Evolutionary conservation across 1,139 yeast species (phyloP), one percentile per base, ranked within the genome.

Genomic region (Magnusiomyces ingens): DNA sequence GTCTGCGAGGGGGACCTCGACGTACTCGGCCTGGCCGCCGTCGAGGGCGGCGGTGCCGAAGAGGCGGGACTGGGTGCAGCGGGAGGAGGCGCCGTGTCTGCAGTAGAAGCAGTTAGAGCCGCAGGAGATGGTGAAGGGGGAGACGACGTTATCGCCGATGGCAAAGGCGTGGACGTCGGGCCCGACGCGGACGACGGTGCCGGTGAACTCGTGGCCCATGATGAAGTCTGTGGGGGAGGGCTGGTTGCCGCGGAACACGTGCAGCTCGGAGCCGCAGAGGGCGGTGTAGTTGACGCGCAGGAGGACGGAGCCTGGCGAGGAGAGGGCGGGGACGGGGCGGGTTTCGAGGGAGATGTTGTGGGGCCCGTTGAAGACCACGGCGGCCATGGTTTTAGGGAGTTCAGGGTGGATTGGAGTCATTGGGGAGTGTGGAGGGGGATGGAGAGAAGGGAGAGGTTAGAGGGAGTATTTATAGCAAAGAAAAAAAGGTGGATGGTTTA

Each of bases 181-280:
- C 2, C 95, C 95, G 40, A 84, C 77, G 60, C 83, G 82, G 22
- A 77, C 79, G 46, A 88, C 82, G 21, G 79, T 71, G 44, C 95
- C 96, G 4, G 91, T 73, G 17, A 87, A 80, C 64, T 85, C 93
- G 65, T 85, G 93, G 35, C 93, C 93, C 59, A 85, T 73, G 18
- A 84, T 85, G 84, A 69, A 5, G 76, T 82, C 40, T 67, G 71
- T 57, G 74, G 81, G 5, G 79, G 81, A 26, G 68, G 59, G 45
- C 63, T 59, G 60, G 77, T 78, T 78, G 4, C 85, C 86, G 21
- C 86, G 67, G 62, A 78, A 82, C 58, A 78, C 75, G 64, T 81
- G 86, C 46, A 81, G 68, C 61, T 81, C 87, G 1, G 84, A 77
- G 1, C 85, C 85, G 64, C 85, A 81, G 22, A 81, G 67, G 1